phyloP scores from a whole-genome alignment of 2,329 filamentous ascomycete species.

The Sporothrix globosa region DNA sequence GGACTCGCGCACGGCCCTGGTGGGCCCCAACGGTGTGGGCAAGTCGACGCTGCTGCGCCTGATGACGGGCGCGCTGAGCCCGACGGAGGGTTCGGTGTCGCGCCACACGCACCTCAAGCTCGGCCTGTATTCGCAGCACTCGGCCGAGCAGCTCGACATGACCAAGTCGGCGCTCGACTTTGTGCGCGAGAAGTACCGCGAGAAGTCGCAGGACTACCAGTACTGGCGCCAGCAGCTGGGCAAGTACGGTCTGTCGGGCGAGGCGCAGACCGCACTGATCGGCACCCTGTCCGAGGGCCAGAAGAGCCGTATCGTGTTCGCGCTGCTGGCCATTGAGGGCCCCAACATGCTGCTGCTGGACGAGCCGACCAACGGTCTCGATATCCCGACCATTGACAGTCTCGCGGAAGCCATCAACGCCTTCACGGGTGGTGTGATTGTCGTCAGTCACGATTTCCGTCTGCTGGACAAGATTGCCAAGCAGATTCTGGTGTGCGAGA shows the following conservation, averaged over 20 bases:
- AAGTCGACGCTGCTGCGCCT: conserved; percentile 95
- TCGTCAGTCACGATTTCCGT: conserved; percentile 98
- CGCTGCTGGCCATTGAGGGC: conserved; percentile 87
- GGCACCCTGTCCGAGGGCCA: conserved; percentile 97
- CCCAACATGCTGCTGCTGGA: conserved; percentile 98
- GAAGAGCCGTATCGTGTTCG: conserved; percentile 97
- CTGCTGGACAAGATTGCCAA: conserved; percentile 99
- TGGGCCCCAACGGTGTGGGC: conserved; percentile 98
- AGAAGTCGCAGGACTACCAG: conserved; percentile 95
- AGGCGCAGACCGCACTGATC: conserved; percentile 95
- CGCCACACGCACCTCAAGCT: conserved; percentile 98
- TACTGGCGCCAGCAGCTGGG: conserved; percentile 99
- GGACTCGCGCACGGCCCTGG: conserved; percentile 95
- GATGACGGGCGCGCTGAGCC: conserved; percentile 93
- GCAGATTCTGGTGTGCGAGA: conserved; percentile 98
- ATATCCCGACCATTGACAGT: conserved; percentile 98
- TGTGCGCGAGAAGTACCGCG: conserved; percentile 89
- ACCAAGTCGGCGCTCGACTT: conserved; percentile 98
- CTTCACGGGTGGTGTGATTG: conserved; percentile 93
- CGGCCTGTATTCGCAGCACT: conserved; percentile 97
- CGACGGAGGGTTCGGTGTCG: conserved; percentile 78
- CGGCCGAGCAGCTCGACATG: conserved; percentile 94
- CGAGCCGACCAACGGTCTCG: conserved; percentile 98
- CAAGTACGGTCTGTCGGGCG: conserved; percentile 88
- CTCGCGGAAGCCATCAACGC: conserved; percentile 97